A percentile compares a stretch with the other conserved stretches of the same genome.
phyloP scores from a whole-genome alignment of 768 basidiomycete genomes.

The Lactarius akahatsu region DNA sequence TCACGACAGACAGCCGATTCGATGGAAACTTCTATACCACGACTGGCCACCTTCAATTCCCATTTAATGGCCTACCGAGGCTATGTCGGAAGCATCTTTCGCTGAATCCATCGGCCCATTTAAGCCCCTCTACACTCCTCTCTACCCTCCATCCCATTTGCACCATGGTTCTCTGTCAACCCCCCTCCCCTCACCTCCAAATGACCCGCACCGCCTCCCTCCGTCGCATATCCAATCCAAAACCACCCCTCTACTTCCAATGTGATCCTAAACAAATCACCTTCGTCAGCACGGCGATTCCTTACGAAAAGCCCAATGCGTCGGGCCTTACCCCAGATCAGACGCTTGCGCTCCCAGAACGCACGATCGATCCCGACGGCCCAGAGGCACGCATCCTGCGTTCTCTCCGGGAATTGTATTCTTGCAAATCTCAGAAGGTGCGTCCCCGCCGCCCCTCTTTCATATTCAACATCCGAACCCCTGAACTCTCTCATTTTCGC shows the following conservation, averaged over 20 bases:
- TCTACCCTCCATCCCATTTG: not conserved
- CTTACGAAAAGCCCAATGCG: conserved; percentile 36
- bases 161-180: conserved; percentile 27
- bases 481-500: not conserved
- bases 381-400: conserved; percentile 37
- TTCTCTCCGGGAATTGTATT: conserved; percentile 44
- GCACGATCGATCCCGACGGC: conserved; percentile 35
- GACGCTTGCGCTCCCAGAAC: conserved; percentile 41
- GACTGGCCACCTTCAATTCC: not conserved
- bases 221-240: conserved; percentile 25
- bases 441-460: conserved; percentile 24
- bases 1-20: not conserved
- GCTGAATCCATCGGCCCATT: conserved; percentile 5
- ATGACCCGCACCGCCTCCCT: conserved; percentile 25
- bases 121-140: conserved; percentile 11
- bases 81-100: conserved; percentile 11
- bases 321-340: conserved; percentile 42
- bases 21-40: conserved; percentile 17
- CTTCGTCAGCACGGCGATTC: conserved; percentile 24
- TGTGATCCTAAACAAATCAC: conserved; percentile 28
- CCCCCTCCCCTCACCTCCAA: conserved; percentile 13
- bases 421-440: conserved; percentile 13
- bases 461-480: not conserved
- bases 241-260: conserved; percentile 7
- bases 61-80: not conserved